Percentiles rank a stretch among this genome's conserved stretches.
phyloP scores from a whole-genome alignment of 768 basidiomycete genomes.

The Lyophyllum semitale region DNA sequence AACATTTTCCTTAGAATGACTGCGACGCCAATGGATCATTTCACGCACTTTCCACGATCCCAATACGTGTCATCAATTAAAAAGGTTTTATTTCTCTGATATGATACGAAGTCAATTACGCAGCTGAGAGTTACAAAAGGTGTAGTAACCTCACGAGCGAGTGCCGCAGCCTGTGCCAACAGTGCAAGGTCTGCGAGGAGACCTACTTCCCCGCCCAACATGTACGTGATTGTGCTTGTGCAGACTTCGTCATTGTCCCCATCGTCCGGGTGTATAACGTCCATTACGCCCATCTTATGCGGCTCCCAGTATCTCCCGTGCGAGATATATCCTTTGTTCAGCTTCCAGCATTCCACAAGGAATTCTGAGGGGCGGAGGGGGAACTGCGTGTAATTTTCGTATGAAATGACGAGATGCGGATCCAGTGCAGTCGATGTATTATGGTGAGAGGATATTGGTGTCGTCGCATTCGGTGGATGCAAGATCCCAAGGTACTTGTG shows the following conservation, averaged over 20 bases:
- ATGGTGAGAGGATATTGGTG: constrained; percentile 11
- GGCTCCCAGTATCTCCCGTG: constrained; percentile 56
- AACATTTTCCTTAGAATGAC: not conserved
- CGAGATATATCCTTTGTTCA: constrained; percentile 46
- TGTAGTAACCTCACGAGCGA: constrained; percentile 61
- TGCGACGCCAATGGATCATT: not conserved
- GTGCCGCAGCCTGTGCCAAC: constrained; percentile 65
- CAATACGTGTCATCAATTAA: constrained; percentile 71
- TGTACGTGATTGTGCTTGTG: constrained; percentile 68
- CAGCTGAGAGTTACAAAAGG: not conserved
- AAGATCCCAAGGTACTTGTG: constrained; percentile 43
- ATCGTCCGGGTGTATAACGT: constrained; percentile 34
- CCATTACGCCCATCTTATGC: constrained; percentile 30
- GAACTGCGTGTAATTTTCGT: constrained; percentile 58
- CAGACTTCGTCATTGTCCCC: constrained; percentile 35
- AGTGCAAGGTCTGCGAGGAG: constrained; percentile 66
- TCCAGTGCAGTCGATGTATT: constrained; percentile 9
- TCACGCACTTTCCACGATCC: constrained; percentile 68
- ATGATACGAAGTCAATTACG: not conserved
- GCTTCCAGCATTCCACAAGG: constrained; percentile 53
- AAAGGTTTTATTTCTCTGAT: constrained; percentile 64
- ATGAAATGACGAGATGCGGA: constrained; percentile 37
- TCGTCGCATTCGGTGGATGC: constrained; percentile 13
- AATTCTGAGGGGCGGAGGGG: constrained; percentile 62
- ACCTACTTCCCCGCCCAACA: constrained; percentile 68